These are phyloP conservation scores for Friedmanniomyces simplex DNA, from an alignment of 495 filamentous ascomycete species.

Conservation along the genomic window DNA sequence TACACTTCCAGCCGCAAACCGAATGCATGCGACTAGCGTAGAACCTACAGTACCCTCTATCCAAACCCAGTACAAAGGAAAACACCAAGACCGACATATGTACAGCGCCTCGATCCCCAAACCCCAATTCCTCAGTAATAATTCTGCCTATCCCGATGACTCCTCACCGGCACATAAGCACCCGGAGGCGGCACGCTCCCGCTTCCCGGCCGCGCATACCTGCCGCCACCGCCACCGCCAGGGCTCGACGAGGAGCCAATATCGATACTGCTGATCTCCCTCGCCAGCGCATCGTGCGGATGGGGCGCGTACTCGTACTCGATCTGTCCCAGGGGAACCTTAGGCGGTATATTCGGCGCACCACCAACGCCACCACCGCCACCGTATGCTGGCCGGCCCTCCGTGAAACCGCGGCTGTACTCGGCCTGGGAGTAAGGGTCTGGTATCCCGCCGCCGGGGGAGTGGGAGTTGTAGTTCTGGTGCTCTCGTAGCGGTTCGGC, in stretches of 20 bases:
- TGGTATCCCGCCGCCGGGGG: neutral
- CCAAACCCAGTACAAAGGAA: too few relatives aligned
- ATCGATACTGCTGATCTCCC: constrained; percentile 75
- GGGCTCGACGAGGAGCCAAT: constrained; percentile 44
- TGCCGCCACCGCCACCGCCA: neutral
- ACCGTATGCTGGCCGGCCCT: neutral
- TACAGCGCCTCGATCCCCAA: too few relatives aligned
- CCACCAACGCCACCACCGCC: neutral
- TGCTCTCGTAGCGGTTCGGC: constrained; percentile 6
- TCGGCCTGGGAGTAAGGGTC: constrained; percentile 8
- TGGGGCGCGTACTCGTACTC: constrained; percentile 28
- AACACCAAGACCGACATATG: too few relatives aligned
- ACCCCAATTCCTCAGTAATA: constrained; percentile 18
- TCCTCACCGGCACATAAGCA: constrained; percentile 20
- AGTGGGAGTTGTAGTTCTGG: constrained; percentile 6
- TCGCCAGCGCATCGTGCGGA: constrained; percentile 48
- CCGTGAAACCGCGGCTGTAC: constrained; percentile 8
- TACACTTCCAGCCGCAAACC: too few relatives aligned
- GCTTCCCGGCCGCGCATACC: neutral
- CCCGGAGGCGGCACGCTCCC: constrained; percentile 10
- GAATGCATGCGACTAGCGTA: too few relatives aligned
- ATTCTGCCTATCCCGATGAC: constrained; percentile 13
- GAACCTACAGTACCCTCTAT: too few relatives aligned
- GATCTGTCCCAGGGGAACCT: neutral
- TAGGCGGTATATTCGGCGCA: constrained; percentile 5